A percentile compares a stretch with the other conserved stretches of the same genome.
phyloP scores from a whole-genome alignment of 371 early-diverging fungal species.

The Mortierella sp. region DNA sequence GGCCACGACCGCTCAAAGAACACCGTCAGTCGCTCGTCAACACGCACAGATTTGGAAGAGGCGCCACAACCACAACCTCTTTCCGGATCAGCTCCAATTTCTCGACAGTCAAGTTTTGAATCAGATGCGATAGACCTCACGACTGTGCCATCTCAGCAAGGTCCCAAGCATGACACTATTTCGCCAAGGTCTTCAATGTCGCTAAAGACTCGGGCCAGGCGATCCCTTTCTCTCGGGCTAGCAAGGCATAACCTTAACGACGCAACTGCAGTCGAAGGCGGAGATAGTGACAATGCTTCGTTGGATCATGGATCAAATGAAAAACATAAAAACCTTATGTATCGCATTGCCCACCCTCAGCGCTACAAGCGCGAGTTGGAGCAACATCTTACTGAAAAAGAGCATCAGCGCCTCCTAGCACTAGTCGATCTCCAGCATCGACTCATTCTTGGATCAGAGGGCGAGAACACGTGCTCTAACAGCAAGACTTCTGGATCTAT shows the following conservation, averaged over 20 bases:
- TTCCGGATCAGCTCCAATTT: background rate
- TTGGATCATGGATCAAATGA: constrained; percentile 17
- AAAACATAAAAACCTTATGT: constrained; percentile 39
- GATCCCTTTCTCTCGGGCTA: constrained; percentile 36
- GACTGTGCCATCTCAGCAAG: constrained; percentile 1
- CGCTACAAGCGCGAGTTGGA: constrained; percentile 51
- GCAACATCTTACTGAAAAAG: constrained; percentile 31
- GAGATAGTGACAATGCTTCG: background rate
- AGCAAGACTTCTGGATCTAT: background rate
- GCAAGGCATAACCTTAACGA: constrained; percentile 10
- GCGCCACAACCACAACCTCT: background rate
- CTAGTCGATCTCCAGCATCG: constrained; percentile 33
- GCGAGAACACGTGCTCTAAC: background rate
- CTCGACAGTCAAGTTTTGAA: constrained; percentile 17
- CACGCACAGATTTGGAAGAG: constrained; percentile 24
- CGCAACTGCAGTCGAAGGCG: background rate
- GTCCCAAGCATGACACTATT: background rate
- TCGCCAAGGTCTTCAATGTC: constrained; percentile 25
- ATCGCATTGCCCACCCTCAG: constrained; percentile 52
- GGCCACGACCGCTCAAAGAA: constrained; percentile 3
- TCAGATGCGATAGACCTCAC: background rate
- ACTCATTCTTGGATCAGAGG: constrained; percentile 16
- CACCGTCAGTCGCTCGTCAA: constrained; percentile 20
- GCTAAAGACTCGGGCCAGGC: constrained; percentile 30
- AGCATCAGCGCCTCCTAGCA: constrained; percentile 31